Base-by-base conservation (phyloP, 1,284 basidiomycete genomes). In the Ceratobasidium sp. region DNA sequence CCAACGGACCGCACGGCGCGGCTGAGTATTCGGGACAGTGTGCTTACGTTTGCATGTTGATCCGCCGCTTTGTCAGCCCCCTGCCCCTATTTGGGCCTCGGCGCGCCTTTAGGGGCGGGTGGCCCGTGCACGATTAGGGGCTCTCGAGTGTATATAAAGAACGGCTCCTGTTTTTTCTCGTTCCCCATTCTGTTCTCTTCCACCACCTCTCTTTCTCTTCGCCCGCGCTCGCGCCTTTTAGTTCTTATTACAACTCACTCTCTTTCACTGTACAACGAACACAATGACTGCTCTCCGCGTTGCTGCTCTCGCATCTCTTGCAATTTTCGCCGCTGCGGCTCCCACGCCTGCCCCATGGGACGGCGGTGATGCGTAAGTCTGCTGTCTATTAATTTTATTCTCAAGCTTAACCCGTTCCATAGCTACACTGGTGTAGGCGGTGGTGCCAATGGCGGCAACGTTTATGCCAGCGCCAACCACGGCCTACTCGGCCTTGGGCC, bases 21-120 rank as follows among this genome's bases (percentile, higher is more conserved):
- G 80, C 87, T 98, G 53, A 91, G 89, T 81, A 96, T 98, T 82
- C 89, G 92, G 9, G 93, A 95, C 71, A 94, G 90, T 81, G 90
- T 91, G 9, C 85, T 97, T 80, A 94, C 94, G 1, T 97, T 98
- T 84, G 94, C 92, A 81, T 95, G 95, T 61, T 91, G 80, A 84
- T 75, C 58, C 51, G 67, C 69, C 55, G 69, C 73, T 77, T 63
- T 56, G 49, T 68, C 73, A 77, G 60, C 61, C 72, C 42, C 46
- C 71, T 63, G 58, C 58, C 71, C 71, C 73, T 77, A 58, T 77
- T 40, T 44, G 63, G 73, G n/a, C n/a, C n/a, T n/a, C n/a, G n/a
- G n/a, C n/a, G n/a, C n/a, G n/a, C n/a, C 63, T 26, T 67, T 18
- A n/a, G 53, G 49, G 64, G 64, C 44, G 73, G 46, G 39, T 77